These are phyloP conservation scores for Alternaria alternata DNA, from an alignment of 2,329 filamentous ascomycete species.

Conservation along the genomic window DNA sequence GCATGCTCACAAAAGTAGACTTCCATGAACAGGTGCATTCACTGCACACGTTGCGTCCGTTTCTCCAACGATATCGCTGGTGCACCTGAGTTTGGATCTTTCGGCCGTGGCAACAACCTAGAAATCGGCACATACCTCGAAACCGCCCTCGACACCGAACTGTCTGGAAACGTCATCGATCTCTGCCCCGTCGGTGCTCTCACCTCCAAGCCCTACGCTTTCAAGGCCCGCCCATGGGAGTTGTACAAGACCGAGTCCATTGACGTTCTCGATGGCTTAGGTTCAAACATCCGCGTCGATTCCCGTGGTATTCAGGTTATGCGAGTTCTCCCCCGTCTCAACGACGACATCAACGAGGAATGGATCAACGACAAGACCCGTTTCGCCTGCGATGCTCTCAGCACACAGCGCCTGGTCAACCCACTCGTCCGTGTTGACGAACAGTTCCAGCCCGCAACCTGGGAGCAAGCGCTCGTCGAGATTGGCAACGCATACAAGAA, in stretches of 20 bases:
- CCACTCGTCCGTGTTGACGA: slow-evolving; percentile 87
- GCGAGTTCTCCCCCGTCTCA: slow-evolving; percentile 89
- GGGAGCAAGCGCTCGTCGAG: slow-evolving; percentile 93
- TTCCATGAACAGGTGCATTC: slow-evolving; percentile 99
- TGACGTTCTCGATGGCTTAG: slow-evolving; percentile 90
- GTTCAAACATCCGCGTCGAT: slow-evolving; percentile 94
- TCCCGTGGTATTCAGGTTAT: slow-evolving; percentile 94
- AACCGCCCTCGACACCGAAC: slow-evolving; percentile 88
- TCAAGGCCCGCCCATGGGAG: slow-evolving; percentile 96
- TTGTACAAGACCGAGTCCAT: slow-evolving; percentile 95
- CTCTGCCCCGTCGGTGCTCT: slow-evolving; percentile 96
- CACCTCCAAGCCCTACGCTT: slow-evolving; percentile 96
- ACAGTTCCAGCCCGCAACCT: slow-evolving; percentile 90
- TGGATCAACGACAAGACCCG: slow-evolving; percentile 99
- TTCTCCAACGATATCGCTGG: slow-evolving; percentile 98
- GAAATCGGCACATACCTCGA: slow-evolving; percentile 99
- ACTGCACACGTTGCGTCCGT: slow-evolving; percentile 96
- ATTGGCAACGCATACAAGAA: slow-evolving; percentile 82
- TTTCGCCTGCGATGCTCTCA: slow-evolving; percentile 95
- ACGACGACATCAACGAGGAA: slow-evolving; percentile 98
- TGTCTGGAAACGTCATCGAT: slow-evolving; percentile 97
- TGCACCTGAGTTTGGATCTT: slow-evolving; percentile 92
- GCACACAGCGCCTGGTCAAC: slow-evolving; percentile 93
- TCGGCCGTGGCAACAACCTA: slow-evolving; percentile 93
- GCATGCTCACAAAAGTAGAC: slow-evolving; percentile 63